Evolutionary conservation across 306 rosid genomes (phyloP), one percentile per base, ranked within the genome.

Genomic region (Macrotyloma uniflorum): DNA sequence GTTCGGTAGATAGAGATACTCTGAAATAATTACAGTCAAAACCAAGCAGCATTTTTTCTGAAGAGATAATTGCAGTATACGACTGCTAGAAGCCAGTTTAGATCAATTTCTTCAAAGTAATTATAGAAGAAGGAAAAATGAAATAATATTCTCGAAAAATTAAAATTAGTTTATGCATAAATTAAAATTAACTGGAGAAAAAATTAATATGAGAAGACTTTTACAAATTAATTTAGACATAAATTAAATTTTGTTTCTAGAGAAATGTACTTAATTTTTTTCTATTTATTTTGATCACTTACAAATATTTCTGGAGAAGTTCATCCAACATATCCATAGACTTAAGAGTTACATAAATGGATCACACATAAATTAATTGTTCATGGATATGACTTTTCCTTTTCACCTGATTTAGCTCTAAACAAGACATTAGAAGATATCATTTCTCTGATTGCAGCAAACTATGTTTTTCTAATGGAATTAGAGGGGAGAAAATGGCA

Each of bases 401-500:
- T 71, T 35, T 57, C 63, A 35, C 33, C 62, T 63, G 45, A 35
- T 83, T 77, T n/a, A 16, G 5, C 45, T 66, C 54, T 36, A 55
- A 67, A 43, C 28, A 53, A 15, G 57, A 16, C 23, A 54, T 54
- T 57, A 15, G 71, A 28, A 40, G 72, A 72, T 46, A 42, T 42
- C 49, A 64, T 55, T 28, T 66, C 33, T 22, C 30, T 30, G 67
- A 74, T 32, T 66, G 67, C 72, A 13, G 62, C 51, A 72, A 59
- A 72, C 32, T 36, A 10, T 62, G 42, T 42, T 57, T 30, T 7
- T 47, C 55, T 32, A 4, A 23, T 72, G 68, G 24, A 43, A 28
- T 51, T 67, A 28, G 32, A 63, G 55, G 54, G 38, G 14, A 49
- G 35, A 47, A 62, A 36, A 57, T 69, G 51, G 5, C 55, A 70